Evolutionary conservation across 2,329 filamentous ascomycete species (phyloP).

Genomic region (Gremmenia infestans): DNA sequence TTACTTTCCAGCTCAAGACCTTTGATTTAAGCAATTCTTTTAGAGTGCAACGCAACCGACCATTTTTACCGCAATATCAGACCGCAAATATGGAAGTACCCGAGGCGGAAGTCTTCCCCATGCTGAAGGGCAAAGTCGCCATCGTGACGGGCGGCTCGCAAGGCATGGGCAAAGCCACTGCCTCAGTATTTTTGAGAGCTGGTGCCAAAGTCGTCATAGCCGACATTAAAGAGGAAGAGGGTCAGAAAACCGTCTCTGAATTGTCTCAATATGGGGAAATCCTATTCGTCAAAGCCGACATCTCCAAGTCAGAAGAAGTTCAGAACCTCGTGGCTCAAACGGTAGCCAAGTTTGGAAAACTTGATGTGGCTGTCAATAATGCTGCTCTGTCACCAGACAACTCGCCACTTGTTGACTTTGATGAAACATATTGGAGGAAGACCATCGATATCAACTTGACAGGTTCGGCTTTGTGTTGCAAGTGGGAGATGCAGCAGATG

Average conservation of each 20-base stretch:
- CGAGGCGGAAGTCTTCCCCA: constrained; percentile 5
- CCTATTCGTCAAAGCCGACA: constrained; percentile 40
- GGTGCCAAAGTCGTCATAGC: constrained; percentile 38
- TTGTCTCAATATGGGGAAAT: constrained; percentile 25
- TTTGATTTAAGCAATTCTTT: not conserved
- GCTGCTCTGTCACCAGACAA: constrained; percentile 30
- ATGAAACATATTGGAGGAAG: constrained; percentile 32
- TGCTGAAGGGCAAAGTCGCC: constrained; percentile 13
- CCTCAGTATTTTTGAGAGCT: constrained; percentile 34
- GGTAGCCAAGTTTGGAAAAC: constrained; percentile 42
- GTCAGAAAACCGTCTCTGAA: constrained; percentile 29
- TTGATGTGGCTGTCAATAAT: constrained; percentile 51
- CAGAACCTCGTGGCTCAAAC: constrained; percentile 45
- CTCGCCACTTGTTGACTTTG: constrained; percentile 13
- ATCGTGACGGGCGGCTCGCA: constrained; percentile 12
- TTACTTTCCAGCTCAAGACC: not conserved
- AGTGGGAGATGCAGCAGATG: constrained; percentile 35
- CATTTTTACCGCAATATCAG: not conserved
- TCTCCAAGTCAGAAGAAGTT: constrained; percentile 43
- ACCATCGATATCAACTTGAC: constrained; percentile 31
- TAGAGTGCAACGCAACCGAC: not conserved
- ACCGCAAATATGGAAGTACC: constrained; percentile 3
- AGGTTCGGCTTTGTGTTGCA: constrained; percentile 32
- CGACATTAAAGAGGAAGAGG: constrained; percentile 33
- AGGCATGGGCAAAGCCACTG: constrained; percentile 37